phyloP scores from a whole-genome alignment of 2,329 filamentous ascomycete genomes.

The Aureobasidium melanogenum region DNA sequence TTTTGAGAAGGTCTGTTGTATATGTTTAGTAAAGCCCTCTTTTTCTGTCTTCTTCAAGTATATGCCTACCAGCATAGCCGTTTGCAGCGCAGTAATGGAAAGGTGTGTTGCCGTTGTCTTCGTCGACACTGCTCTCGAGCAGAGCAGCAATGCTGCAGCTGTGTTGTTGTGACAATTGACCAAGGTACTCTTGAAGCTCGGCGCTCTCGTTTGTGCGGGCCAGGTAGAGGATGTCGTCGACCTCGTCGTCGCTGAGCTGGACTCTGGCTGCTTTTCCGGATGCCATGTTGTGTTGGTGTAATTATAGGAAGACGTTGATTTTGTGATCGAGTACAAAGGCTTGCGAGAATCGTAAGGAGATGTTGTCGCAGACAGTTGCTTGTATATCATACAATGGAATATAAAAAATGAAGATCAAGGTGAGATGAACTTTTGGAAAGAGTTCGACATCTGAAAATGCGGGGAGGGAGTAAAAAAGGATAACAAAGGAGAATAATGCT shows the following conservation, averaged over 20 bases:
- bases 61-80: constrained; percentile 62
- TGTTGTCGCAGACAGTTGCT: not conserved
- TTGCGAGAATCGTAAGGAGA: not conserved
- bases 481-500: not conserved
- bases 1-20: constrained; percentile 14
- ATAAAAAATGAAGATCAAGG: not conserved
- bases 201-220: constrained; percentile 67
- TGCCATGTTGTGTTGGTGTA: not conserved
- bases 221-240: constrained; percentile 87
- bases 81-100: constrained; percentile 93
- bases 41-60: too few species aligned
- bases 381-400: not conserved
- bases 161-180: constrained; percentile 54
- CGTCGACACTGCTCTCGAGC: constrained; percentile 61
- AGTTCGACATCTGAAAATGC: constrained; percentile 6
- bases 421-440: not conserved
- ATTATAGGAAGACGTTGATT: too few species aligned
- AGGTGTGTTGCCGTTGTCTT: constrained; percentile 65
- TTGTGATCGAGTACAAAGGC: not conserved
- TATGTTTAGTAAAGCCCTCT: not conserved
- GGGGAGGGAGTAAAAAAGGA: not conserved
- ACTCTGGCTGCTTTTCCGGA: constrained; percentile 10
- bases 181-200: constrained; percentile 55
- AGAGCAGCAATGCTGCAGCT: constrained; percentile 51
- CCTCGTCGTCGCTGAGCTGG: constrained; percentile 48